Evolutionary conservation across 495 filamentous ascomycete species (phyloP), one percentile per base, ranked within the genome.

Genomic region (Penicillium bialowiezense): DNA sequence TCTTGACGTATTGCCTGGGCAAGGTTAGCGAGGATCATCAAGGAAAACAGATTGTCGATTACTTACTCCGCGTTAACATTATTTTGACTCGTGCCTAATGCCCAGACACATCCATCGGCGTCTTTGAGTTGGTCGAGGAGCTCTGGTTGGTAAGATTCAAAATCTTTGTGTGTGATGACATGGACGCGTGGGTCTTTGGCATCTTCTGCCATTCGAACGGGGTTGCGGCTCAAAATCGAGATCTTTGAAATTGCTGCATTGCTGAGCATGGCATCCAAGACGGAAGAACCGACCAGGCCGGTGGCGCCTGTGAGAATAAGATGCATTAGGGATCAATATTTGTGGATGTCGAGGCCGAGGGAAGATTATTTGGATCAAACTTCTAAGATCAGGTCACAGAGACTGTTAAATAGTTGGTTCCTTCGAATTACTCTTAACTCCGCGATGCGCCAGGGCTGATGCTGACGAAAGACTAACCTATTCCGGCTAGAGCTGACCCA

Each of bases 281-380:
- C 78, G 19, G 69, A 79, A 5, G 78, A 80, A 64, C 87, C 86
- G 14, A 89, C 80, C 3, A 88, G 75, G 51, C 87, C 87, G 0
- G 86, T 90, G 7, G 86, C 86, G 29, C 87, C 87, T 0, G 87
- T 89, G 33, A 89, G 76, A 44, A 90, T 83, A 48, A 90, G 70
- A 73, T 87, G 86, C 84, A 88, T 87, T 4, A 41, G 56, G 50
- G 12, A 13, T 8, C 5, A 13, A 7, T 32, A n/a, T n/a, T n/a
- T n/a, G n/a, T n/a, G n/a, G n/a, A n/a, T n/a, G n/a, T n/a, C n/a
- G n/a, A n/a, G n/a, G n/a, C n/a, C n/a, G n/a, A n/a, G n/a, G n/a
- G n/a, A n/a, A n/a, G n/a, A n/a, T n/a, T n/a, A n/a, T n/a, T n/a
- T n/a, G n/a, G n/a, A n/a, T n/a, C n/a, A n/a, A n/a, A n/a, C n/a